These are phyloP conservation scores for Aspergillus awamori DNA, from an alignment of 2,329 filamentous ascomycete genomes.

Conservation along the genomic window DNA sequence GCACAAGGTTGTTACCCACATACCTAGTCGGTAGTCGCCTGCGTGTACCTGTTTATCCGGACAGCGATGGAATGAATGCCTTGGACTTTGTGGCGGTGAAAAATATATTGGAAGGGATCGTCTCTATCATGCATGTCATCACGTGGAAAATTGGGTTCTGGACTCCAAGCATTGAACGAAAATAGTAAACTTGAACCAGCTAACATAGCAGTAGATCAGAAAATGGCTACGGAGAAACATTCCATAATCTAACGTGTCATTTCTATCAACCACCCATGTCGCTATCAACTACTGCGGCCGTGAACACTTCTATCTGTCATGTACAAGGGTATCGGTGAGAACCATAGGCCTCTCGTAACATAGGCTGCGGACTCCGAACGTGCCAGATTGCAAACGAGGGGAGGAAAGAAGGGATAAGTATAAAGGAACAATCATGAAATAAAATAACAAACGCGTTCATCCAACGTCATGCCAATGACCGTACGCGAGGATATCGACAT, in stretches of 20 bases:
- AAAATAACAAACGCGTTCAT: constrained; percentile 10
- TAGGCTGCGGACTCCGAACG: constrained; percentile 2
- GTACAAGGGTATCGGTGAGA: constrained; percentile 25
- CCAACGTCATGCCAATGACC: background rate
- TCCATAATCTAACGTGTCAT: background rate
- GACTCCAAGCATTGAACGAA: no score
- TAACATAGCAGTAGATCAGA: no score
- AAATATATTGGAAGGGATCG: no score
- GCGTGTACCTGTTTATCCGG: no score
- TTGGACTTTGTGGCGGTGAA: no score
- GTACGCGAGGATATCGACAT: constrained; percentile 13
- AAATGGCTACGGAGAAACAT: no score
- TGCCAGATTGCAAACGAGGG: constrained; percentile 8
- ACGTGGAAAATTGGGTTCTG: no score
- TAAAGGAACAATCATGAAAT: constrained; percentile 7
- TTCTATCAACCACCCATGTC: background rate
- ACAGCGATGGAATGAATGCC: no score
- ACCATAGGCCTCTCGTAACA: constrained; percentile 13
- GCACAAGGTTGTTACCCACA: no score
- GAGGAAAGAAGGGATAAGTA: constrained; percentile 3
- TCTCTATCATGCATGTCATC: no score
- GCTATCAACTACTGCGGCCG: background rate
- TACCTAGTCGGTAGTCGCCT: no score
- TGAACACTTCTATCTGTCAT: constrained; percentile 10
- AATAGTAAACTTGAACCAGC: no score